Evolutionary conservation across 805 yeast genomes (phyloP).

Genomic region (Komagataella pastoris): DNA sequence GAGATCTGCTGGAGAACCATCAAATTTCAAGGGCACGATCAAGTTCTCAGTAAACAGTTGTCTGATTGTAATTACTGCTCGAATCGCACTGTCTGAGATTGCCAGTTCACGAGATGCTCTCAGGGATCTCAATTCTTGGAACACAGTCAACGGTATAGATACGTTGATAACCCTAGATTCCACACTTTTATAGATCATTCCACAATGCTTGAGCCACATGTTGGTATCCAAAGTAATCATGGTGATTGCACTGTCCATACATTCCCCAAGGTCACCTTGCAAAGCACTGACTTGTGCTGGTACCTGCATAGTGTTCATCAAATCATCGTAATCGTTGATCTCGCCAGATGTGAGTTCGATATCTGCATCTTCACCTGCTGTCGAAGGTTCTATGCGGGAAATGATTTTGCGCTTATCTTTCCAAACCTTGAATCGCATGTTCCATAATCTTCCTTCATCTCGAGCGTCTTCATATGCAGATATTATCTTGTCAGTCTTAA

Average conservation of each 20-base stretch:
- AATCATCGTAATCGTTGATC: constrained; percentile 10
- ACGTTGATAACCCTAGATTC: constrained; percentile 44
- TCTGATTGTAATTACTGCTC: constrained; percentile 64
- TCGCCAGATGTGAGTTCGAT: constrained; percentile 4
- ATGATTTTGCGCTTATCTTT: constrained; percentile 13
- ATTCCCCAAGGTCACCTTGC: constrained; percentile 39
- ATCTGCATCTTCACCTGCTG: constrained; percentile 18
- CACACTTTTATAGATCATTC: constrained; percentile 57
- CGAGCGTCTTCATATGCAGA: background rate
- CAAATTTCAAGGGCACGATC: constrained; percentile 49
- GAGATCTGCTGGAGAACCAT: constrained; percentile 54
- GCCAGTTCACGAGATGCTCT: constrained; percentile 61
- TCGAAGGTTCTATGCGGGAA: constrained; percentile 15
- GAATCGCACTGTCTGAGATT: constrained; percentile 67
- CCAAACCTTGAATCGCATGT: constrained; percentile 7
- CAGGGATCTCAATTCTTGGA: constrained; percentile 62
- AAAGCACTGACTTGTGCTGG: constrained; percentile 2
- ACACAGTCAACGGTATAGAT: constrained; percentile 61
- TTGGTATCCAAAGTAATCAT: constrained; percentile 62
- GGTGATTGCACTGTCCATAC: constrained; percentile 43
- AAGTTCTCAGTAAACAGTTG: constrained; percentile 46
- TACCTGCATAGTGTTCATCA: background rate
- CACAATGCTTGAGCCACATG: constrained; percentile 73
- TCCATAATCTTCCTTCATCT: background rate
- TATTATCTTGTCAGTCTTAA: background rate